These are phyloP conservation scores for Cornus controversa DNA, from an alignment of 148 eudicot species.

Conservation along the genomic window DNA sequence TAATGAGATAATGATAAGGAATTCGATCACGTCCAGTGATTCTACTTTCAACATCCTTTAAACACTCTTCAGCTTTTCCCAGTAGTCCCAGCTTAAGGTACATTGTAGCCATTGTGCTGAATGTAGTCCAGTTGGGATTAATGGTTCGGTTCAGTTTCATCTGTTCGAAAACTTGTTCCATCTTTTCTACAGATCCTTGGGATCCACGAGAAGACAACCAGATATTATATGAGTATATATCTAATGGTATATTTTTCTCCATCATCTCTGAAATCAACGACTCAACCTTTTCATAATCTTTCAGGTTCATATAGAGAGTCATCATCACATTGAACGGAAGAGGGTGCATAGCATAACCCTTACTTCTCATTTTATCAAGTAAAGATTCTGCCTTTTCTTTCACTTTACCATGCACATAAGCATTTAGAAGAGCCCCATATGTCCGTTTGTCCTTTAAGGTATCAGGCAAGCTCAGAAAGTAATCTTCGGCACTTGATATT, in stretches of 20 bases:
- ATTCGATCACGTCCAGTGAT: conserved; percentile 51
- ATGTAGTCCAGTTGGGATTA: conserved; percentile 72
- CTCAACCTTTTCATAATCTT: conserved; percentile 59
- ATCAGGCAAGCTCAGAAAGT: conserved; percentile 61
- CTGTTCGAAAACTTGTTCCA: conserved; percentile 66
- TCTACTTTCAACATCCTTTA: conserved; percentile 59
- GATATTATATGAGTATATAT: conserved; percentile 74
- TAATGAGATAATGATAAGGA: conserved; percentile 76
- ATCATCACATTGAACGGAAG: conserved; percentile 88
- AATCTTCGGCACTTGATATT: conserved; percentile 71
- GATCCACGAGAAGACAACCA: conserved; percentile 77
- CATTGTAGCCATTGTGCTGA: conserved; percentile 69
- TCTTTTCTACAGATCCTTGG: conserved; percentile 54
- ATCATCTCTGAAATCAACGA: conserved; percentile 62
- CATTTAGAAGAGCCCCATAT: conserved; percentile 81
- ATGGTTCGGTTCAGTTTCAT: conserved; percentile 47
- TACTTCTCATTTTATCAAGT: conserved; percentile 54
- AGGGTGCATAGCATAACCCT: conserved; percentile 46
- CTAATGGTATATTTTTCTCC: conserved; percentile 49
- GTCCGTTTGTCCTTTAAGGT: conserved; percentile 58
- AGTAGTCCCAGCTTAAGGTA: conserved; percentile 53
- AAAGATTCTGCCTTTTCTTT: conserved; percentile 68
- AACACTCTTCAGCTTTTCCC: conserved; percentile 59
- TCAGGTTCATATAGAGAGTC: conserved; percentile 77
- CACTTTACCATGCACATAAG: conserved; percentile 61